Conservation (phyloP, 306 rosid genomes). For the Acacia crassicarpa region DNA sequence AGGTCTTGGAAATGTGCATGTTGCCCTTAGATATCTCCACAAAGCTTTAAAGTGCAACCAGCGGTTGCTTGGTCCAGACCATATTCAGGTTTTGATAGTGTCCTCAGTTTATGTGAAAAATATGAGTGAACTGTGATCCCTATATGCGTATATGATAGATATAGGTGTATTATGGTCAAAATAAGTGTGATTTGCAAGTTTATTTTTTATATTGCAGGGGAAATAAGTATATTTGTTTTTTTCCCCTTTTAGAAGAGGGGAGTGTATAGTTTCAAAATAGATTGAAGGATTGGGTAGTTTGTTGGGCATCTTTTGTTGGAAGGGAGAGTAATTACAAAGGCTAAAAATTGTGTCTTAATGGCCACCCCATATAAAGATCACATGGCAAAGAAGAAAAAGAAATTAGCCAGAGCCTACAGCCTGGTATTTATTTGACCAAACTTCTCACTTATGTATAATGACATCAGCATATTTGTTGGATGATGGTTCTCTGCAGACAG, state of each 20-base stretch:
- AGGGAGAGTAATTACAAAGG: neutral
- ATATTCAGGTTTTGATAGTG: conserved; percentile 76
- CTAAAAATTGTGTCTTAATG: no score
- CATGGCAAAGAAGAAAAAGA: neutral
- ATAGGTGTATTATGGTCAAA: no score
- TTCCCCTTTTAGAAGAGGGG: no score
- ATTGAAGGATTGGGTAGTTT: no score
- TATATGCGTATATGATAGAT: neutral
- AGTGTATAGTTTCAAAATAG: no score
- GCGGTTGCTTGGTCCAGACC: conserved; percentile 90
- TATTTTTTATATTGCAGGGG: no score
- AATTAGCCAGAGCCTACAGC: conserved; percentile 10
- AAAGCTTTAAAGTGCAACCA: conserved; percentile 98
- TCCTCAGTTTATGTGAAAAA: conserved; percentile 16
- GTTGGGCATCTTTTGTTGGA: no score
- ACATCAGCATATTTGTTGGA: conserved; percentile 34
- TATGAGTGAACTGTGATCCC: neutral
- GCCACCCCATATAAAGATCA: neutral
- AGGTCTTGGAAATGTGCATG: conserved; percentile 94
- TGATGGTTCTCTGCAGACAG: conserved; percentile 69
- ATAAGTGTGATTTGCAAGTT: no score
- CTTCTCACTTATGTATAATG: conserved; percentile 22
- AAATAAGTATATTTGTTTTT: no score
- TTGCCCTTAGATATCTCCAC: conserved; percentile 98
- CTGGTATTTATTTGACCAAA: conserved; percentile 18